A percentile compares a stretch with the other conserved stretches of the same genome.
These are phyloP conservation scores for Aquilaria malaccensis DNA, from an alignment of 345 rosid species.

Conservation along the genomic window DNA sequence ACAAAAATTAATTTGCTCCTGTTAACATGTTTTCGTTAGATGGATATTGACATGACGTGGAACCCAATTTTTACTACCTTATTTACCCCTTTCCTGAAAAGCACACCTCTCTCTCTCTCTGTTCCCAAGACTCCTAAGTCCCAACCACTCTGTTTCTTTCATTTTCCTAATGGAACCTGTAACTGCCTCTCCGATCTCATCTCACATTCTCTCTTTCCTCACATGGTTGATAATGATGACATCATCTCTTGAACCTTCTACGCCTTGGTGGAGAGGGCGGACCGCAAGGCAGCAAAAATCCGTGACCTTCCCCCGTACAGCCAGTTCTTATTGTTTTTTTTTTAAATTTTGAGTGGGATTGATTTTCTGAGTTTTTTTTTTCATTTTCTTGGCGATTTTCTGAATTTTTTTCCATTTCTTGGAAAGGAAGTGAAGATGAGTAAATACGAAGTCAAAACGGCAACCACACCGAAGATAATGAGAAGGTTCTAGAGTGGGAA, in stretches of 20 bases:
- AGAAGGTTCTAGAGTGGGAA: conserved; percentile 78
- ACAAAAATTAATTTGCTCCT: too few relatives aligned
- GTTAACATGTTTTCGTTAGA: too few relatives aligned
- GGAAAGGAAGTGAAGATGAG: conserved; percentile 26
- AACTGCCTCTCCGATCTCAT: neutral
- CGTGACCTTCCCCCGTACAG: conserved; percentile 78
- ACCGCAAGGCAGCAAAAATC: conserved; percentile 57
- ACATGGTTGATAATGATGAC: conserved; percentile 48
- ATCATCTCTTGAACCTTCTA: conserved; percentile 47
- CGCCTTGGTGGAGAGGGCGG: conserved; percentile 26
- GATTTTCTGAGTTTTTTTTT: conserved; percentile 12
- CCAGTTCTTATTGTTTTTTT: conserved; percentile 66
- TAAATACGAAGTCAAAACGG: conserved; percentile 25
- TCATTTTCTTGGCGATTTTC: neutral
- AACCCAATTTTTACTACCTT: too few relatives aligned
- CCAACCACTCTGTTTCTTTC: conserved; percentile 7
- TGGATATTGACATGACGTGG: too few relatives aligned
- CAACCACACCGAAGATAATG: conserved; percentile 39
- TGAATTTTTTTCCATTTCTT: too few relatives aligned
- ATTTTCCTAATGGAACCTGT: too few relatives aligned
- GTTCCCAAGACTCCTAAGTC: conserved; percentile 4
- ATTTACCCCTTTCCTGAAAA: neutral
- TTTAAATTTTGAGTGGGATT: conserved; percentile 43
- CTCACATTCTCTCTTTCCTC: neutral
- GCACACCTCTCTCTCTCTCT: neutral